Base-by-base conservation (phyloP, 768 basidiomycete species). In the Coprinopsis sp. region DNA sequence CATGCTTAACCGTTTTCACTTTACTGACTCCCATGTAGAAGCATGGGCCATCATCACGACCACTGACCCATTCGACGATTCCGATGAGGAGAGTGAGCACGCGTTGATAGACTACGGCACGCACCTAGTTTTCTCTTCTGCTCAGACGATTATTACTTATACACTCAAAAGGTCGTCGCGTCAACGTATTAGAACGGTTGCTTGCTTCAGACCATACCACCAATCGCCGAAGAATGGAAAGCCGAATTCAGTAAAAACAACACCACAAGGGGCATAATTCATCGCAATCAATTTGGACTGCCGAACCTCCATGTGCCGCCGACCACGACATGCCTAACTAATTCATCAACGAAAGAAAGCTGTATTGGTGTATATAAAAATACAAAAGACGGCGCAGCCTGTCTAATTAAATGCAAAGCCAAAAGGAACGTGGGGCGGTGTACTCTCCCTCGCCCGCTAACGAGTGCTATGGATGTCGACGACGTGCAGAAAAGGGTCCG, bases 71-170 rank as follows among this genome's bases (percentile, higher is more conserved):
- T 66, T 88, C 13, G 68, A 65, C 11, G 84, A 87, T 64, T 87
- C 87, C 11, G 87, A 89, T 53, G 83, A 84, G 30, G 87, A 90
- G 45, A 83, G 87, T 49, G 79, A 85, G 47, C 68, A 84, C 52
- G 68, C 76, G 37, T 73, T 77, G 33, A 58, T 72, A 39, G 86
- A 90, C 54, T 87, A 87, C 56, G 69, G 87, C 84, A 56, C 57
- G 84, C 47, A 28, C 37, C 18, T 34, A 11, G 23, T 21, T 29
- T 19, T 21, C 33, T 39, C 38, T 37, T 18, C 33, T 59, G 47
- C 22, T 23, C 44, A 22, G 44, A 21, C 29, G 22, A 21, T 50
- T 23, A 21, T 50, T 11, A 49, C 23, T 30, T 41, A 29, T 37
- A 42, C 38, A 16, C 39, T 47, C 28, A 16, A 53, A n/a, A 81